Evolutionary conservation across 441 rosid genomes (phyloP).

Genomic region (Gossypium gossypioides): DNA sequence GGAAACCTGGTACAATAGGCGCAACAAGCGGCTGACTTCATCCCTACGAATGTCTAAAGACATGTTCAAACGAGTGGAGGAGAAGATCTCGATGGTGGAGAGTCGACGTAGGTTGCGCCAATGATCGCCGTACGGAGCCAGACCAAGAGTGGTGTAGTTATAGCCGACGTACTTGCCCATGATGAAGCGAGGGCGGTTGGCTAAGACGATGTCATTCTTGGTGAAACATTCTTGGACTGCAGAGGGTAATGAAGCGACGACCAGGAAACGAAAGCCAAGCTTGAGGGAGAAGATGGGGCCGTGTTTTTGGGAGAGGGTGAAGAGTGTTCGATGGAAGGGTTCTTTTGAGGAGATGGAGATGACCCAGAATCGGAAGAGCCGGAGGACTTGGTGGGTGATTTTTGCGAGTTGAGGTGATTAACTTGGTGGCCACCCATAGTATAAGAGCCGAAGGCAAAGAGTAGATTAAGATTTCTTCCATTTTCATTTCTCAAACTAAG

Average conservation of each 20-base stretch:
- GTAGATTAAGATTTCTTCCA: background rate
- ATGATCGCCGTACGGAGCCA: constrained; percentile 24
- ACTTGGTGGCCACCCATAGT: background rate
- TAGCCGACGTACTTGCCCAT: constrained; percentile 33
- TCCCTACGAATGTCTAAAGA: constrained; percentile 14
- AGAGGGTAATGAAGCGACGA: constrained; percentile 35
- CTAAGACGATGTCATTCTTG: constrained; percentile 35
- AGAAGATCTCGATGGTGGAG: constrained; percentile 20
- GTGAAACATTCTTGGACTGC: constrained; percentile 40
- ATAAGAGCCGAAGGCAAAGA: background rate
- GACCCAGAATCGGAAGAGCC: constrained; percentile 37
- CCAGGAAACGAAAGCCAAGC: constrained; percentile 32
- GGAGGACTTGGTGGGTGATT: constrained; percentile 35
- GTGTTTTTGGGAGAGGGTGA: constrained; percentile 20
- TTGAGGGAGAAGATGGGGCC: constrained; percentile 40
- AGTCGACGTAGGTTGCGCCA: constrained; percentile 32
- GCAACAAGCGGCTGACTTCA: background rate
- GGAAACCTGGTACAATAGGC: background rate
- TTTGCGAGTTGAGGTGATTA: background rate
- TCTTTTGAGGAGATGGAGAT: constrained; percentile 37
- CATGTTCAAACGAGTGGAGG: constrained; percentile 17
- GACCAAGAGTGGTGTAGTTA: constrained; percentile 16
- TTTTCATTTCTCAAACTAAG: background rate
- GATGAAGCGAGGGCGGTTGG: constrained; percentile 35
- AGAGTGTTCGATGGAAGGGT: constrained; percentile 30